Evolutionary conservation across 306 rosid genomes (phyloP), one percentile per base, ranked within the genome.

Genomic region (Dicorynia guianensis): DNA sequence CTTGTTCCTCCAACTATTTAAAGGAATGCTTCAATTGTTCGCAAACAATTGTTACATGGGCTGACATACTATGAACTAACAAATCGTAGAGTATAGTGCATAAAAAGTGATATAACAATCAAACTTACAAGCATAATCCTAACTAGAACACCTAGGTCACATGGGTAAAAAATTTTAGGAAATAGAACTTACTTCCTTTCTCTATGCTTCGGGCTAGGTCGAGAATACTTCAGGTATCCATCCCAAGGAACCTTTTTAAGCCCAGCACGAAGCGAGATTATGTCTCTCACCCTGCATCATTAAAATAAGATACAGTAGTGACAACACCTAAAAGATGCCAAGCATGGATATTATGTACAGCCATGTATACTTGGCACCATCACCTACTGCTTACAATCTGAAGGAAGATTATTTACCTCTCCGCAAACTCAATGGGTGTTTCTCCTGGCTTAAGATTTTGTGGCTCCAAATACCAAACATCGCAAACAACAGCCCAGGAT

Each of bases 401-500:
- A 52, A 33, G 43, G 47, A 63, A 42, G 20, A 80, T 67, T 56
- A 62, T 33, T 72, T 74, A 95, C 97, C 97, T 95, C 87, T 95
- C 98, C 5, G 98, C 97, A 87, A 95, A 95, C 81, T 95, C 97
- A 30, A 95, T 95, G 34, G 97, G 65, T n/a, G 98, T 90, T 77
- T 95, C 97, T 72, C 98, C 93, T 40, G 90, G 97, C 84, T 79
- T 89, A 57, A 95, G 67, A 61, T 71, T 85, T 82, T 95, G 97
- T 11, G 99, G 99, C 87, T 95, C 97, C 90, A 95, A 72, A 79
- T 95, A 95, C 97, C 97, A 95, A 76, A 95, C 99, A 80, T 95
- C 99, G 86, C 97, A 95, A 76, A 95, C 99, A 79, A 95, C 99
- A 33, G 97, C 99, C 99, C 99, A 95, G 2, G 97, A 95, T 40